Evolutionary conservation across 2,329 filamentous ascomycete genomes (phyloP), one percentile per base, ranked within the genome.

Genomic region (Boeremia lycopersici): DNA sequence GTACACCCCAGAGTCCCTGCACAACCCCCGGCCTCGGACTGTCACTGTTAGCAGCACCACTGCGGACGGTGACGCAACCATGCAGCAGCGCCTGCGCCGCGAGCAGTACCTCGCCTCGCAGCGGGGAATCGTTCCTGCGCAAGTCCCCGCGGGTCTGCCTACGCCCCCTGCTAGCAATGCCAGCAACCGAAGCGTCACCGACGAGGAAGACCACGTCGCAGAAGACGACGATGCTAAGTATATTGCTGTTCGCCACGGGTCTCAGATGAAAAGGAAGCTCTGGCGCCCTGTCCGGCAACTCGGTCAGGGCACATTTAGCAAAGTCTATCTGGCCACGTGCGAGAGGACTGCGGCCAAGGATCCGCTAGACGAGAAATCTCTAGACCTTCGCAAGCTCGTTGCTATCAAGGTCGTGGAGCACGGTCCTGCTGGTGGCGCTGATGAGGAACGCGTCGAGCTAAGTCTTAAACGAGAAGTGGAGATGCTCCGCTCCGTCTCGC

Each of bases 381-480:
- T 86, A 42, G 81, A 90, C 59, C 86, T 87, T n/a, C 89, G 88
- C 68, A 90, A 90, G 47, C 80, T 99, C 12, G 95, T 98, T 3
- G 95, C 95, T 1, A 87, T 99, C 70, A 99, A 99, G 76, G 87
- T 99, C 39, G 93, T 96, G 71, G 91, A 97, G 74, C 92, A 96
- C 76, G 95, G 93, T 3, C 93, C 95, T 1, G 91, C 91, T 23
- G 95, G 95, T 47, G 93, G 93, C 40, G 93, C 93, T 4, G 95
- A 95, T 43, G 92, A 96, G 72, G 90, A 96, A 65, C 87, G 95
- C 34, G 88, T 98, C 58, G 93, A 97, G 75, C 91, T 95, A 76
- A 96, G 92, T 52, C 79, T 99, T 60, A 96, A 96, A 77, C 87
- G 95, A 57, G 95, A 99, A 78, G 84, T 99, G 35, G 93, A 98